These are phyloP conservation scores for Filosporella fistucella DNA, from an alignment of 495 filamentous ascomycete species.

Conservation along the genomic window DNA sequence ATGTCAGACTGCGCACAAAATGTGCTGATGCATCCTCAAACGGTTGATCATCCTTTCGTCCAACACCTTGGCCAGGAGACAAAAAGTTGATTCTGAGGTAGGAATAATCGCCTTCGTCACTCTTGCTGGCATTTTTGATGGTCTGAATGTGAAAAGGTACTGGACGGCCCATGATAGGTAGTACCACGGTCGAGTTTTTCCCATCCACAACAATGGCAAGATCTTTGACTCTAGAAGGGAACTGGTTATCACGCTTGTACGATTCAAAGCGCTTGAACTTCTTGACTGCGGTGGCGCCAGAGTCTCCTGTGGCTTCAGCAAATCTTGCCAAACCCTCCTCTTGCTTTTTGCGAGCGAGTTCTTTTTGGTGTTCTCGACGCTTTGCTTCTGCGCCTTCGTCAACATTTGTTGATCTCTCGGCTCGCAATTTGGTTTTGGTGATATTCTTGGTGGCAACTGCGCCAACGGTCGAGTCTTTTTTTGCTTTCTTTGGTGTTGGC, in stretches of 20 bases:
- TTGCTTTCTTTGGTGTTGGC: conserved; percentile 64
- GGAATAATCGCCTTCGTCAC: conserved; percentile 88
- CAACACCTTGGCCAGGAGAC: conserved; percentile 95
- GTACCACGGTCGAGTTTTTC: conserved; percentile 83
- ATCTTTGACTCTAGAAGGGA: conserved; percentile 77
- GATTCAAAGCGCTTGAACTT: conserved; percentile 98
- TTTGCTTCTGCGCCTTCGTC: conserved; percentile 87
- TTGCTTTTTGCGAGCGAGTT: conserved; percentile 83
- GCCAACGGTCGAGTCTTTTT: conserved; percentile 75
- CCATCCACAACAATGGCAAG: conserved; percentile 84
- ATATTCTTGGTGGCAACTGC: conserved; percentile 88
- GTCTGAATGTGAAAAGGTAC: conserved; percentile 99
- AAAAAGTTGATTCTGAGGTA: conserved; percentile 96
- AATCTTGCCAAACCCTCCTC: conserved; percentile 80
- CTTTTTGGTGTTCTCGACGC: conserved; percentile 89
- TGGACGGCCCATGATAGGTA: conserved; percentile 95
- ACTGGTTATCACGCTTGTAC: conserved; percentile 96
- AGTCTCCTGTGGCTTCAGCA: conserved; percentile 70
- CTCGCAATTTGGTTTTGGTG: conserved; percentile 87
- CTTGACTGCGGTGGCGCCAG: conserved; percentile 89
- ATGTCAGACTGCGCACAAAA: conserved; percentile 91
- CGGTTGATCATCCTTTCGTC: conserved; percentile 95
- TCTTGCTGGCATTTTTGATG: conserved; percentile 96
- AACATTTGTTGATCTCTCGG: conserved; percentile 76
- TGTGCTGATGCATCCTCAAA: conserved; percentile 96